Conservation (phyloP, 2,329 filamentous ascomycete species). For the Fusarium sp. region DNA sequence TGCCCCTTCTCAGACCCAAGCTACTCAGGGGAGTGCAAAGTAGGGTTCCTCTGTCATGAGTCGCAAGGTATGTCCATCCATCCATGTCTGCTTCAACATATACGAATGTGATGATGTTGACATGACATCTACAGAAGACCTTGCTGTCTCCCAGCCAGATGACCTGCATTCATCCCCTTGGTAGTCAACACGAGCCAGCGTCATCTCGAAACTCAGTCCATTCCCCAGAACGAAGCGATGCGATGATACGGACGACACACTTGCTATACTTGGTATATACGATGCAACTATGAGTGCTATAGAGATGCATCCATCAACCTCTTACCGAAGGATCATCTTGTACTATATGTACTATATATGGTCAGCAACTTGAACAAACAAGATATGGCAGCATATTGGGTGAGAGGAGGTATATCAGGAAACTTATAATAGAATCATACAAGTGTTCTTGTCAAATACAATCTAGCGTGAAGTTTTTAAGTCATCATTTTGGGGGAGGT, state of each 20-base stretch:
- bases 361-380: slow-evolving; percentile 22
- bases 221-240: neutral
- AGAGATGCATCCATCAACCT: too few species aligned
- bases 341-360: accelerated
- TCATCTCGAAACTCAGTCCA: neutral
- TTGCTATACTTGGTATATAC: neutral
- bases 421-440: slow-evolving; percentile 53
- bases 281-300: neutral
- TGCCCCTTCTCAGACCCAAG: neutral
- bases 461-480: slow-evolving; percentile 58
- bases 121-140: accelerated
- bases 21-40: slow-evolving; percentile 11
- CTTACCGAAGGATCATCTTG: neutral
- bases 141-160: accelerated
- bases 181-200: neutral
- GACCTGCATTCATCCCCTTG: neutral
- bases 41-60: neutral
- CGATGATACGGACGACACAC: neutral
- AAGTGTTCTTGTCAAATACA: slow-evolving; percentile 59
- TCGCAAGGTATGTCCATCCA: accelerated
- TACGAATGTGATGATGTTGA: neutral
- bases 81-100: accelerated
- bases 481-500: slow-evolving; percentile 54
- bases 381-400: neutral
- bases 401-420: slow-evolving; percentile 44